A percentile compares a stretch with the other conserved stretches of the same genome.
Evolutionary conservation across 345 rosid species (phyloP).

Genomic region (Camelina sativa): DNA sequence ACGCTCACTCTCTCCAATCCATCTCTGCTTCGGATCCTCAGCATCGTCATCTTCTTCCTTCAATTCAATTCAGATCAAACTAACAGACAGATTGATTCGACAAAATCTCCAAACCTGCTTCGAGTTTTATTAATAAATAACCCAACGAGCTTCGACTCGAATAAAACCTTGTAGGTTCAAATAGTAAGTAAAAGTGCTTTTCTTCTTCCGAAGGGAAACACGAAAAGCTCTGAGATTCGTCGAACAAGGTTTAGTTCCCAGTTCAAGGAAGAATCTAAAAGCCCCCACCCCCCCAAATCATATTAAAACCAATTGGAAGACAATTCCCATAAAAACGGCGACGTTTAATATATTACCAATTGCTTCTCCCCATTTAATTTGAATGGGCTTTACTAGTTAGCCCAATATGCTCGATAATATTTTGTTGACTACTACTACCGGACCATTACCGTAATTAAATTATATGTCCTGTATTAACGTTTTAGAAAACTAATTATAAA

Average conservation of each 20-base stretch:
- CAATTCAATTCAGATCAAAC: not conserved
- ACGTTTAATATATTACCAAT: not conserved
- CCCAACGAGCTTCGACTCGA: too few species aligned
- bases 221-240: conserved; percentile 11
- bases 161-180: not conserved
- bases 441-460: not conserved
- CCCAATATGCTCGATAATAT: conserved; percentile 4
- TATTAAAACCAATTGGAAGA: not conserved
- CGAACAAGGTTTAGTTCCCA: not conserved
- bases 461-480: too few species aligned
- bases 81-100: too few species aligned
- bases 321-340: not conserved
- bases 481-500: not conserved
- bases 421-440: too few species aligned
- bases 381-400: conserved; percentile 11
- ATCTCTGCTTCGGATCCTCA: conserved; percentile 91
- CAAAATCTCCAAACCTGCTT: conserved; percentile 7
- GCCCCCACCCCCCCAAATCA: not conserved
- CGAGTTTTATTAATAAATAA: too few species aligned
- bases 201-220: conserved; percentile 27
- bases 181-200: not conserved
- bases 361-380: not conserved
- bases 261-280: not conserved
- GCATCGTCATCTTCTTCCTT: conserved; percentile 62
- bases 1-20: conserved; percentile 84